Evolutionary conservation across 192 early-diverging fungal species (phyloP).

Genomic region (Podila clonocystis): DNA sequence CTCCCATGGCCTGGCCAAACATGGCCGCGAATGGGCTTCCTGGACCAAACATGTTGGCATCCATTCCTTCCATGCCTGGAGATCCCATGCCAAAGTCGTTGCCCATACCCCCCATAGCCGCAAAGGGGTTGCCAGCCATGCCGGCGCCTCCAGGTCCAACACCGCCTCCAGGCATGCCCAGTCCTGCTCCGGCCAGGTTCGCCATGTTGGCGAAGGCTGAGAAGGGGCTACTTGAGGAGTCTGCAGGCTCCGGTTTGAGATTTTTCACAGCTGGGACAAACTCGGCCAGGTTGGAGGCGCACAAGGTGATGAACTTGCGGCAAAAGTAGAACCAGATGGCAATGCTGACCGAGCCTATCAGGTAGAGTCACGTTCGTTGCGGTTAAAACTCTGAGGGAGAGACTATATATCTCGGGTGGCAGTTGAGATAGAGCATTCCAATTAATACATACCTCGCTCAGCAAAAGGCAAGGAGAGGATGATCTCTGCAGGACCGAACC

Average conservation of each 20-base stretch:
- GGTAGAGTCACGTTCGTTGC: not conserved
- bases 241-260: slow-evolving; percentile 20
- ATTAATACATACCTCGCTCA: slow-evolving; percentile 62
- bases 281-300: slow-evolving; percentile 44
- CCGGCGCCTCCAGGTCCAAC: slow-evolving; percentile 17
- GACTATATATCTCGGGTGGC: no score
- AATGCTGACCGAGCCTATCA: slow-evolving; percentile 77
- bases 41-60: not conserved
- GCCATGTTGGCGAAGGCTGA: slow-evolving; percentile 42
- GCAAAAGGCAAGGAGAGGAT: slow-evolving; percentile 78
- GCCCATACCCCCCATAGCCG: slow-evolving; percentile 10
- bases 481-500: slow-evolving; percentile 80
- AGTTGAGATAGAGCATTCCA: not conserved
- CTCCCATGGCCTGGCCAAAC: slow-evolving; percentile 11
- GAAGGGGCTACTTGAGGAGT: slow-evolving; percentile 16
- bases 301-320: slow-evolving; percentile 64
- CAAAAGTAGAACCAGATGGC: slow-evolving; percentile 82
- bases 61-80: slow-evolving; percentile 16
- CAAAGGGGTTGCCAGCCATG: slow-evolving; percentile 31
- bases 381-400: no score
- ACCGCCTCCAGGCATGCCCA: slow-evolving; percentile 2
- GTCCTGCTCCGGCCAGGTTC: slow-evolving; percentile 21
- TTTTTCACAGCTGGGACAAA: slow-evolving; percentile 33
- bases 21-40: not conserved
- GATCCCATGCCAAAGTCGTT: slow-evolving; percentile 24